A percentile compares a stretch with the other conserved stretches of the same genome.
Evolutionary conservation across 2,329 filamentous ascomycete genomes (phyloP).

Genomic region (Phoma sp.): DNA sequence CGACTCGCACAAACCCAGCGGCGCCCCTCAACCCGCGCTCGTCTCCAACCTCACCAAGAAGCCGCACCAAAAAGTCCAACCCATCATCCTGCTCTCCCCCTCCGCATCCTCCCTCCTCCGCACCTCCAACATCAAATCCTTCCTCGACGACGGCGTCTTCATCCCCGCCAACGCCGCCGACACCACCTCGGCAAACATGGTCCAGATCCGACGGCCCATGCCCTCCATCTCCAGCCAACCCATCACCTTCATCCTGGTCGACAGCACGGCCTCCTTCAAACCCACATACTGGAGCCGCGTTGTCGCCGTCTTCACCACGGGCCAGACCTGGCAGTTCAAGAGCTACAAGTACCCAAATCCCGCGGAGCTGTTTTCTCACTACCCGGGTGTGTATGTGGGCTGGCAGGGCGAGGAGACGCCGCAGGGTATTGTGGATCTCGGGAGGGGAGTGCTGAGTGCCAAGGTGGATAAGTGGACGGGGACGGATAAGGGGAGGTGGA

Average conservation of each 20-base stretch:
- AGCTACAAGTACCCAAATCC: slow-evolving; percentile 95
- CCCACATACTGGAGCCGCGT: slow-evolving; percentile 97
- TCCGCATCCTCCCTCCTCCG: slow-evolving; percentile 93
- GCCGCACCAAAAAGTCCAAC: slow-evolving; percentile 60
- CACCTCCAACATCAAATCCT: slow-evolving; percentile 93
- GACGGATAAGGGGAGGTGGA: slow-evolving; percentile 66
- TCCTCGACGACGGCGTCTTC: slow-evolving; percentile 86
- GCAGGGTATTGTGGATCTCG: slow-evolving; percentile 80
- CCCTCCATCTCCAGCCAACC: slow-evolving; percentile 71
- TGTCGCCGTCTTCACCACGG: slow-evolving; percentile 95
- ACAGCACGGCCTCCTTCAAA: slow-evolving; percentile 92
- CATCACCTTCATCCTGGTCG: slow-evolving; percentile 93
- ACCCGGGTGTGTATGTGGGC: slow-evolving; percentile 85
- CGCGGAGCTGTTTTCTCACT: slow-evolving; percentile 86
- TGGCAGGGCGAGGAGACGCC: slow-evolving; percentile 86
- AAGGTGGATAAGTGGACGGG: slow-evolving; percentile 82
- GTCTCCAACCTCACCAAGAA: slow-evolving; percentile 51
- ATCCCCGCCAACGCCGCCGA: slow-evolving; percentile 71
- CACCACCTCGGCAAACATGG: slow-evolving; percentile 71
- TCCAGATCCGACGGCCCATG: slow-evolving; percentile 81
- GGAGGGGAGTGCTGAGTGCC: slow-evolving; percentile 78
- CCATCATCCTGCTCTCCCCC: slow-evolving; percentile 95
- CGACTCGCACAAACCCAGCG: slow-evolving; percentile 47
- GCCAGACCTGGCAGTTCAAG: slow-evolving; percentile 98
- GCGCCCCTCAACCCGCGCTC: slow-evolving; percentile 40